Evolutionary conservation across 208 protist genomes (phyloP).

Genomic region (Angomonas ambiguus): DNA sequence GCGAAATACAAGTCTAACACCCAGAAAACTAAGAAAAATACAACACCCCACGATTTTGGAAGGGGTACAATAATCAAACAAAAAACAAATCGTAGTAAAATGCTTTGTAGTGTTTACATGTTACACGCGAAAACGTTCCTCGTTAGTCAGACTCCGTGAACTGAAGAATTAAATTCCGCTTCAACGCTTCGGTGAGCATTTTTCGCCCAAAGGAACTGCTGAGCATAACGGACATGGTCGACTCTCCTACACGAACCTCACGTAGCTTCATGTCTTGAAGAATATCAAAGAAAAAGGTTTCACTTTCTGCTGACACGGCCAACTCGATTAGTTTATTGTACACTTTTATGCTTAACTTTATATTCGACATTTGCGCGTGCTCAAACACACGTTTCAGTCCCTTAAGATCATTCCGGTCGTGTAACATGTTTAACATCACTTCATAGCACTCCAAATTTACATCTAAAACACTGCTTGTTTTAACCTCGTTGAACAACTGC

Average conservation of each 20-base stretch:
- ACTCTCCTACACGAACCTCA: slow-evolving; percentile 39
- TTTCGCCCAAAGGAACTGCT: slow-evolving; percentile 40
- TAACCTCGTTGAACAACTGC: slow-evolving; percentile 57
- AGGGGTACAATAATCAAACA: no score
- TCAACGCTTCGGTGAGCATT: slow-evolving; percentile 32
- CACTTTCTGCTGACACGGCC: slow-evolving; percentile 39
- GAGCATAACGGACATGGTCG: slow-evolving; percentile 75
- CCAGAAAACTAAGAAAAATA: no score
- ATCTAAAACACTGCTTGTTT: slow-evolving; percentile 45
- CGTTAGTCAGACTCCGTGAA: not conserved
- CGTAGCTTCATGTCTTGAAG: slow-evolving; percentile 78
- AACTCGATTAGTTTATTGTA: slow-evolving; percentile 83
- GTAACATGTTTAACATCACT: slow-evolving; percentile 58
- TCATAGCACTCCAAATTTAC: slow-evolving; percentile 52
- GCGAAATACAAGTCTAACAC: not conserved
- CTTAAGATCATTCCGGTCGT: slow-evolving; percentile 20
- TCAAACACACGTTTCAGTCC: slow-evolving; percentile 56
- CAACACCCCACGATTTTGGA: no score
- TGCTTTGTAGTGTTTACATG: not conserved
- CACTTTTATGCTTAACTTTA: slow-evolving; percentile 40
- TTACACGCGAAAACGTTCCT: not conserved
- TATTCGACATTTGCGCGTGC: slow-evolving; percentile 64
- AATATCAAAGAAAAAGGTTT: slow-evolving; percentile 65
- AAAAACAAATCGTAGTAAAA: no score
- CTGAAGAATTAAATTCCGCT: slow-evolving; percentile 30